Percentiles rank a stretch among this genome's conserved stretches.
Evolutionary conservation across 768 basidiomycete species (phyloP).

Genomic region (Mycena albidolilacea): DNA sequence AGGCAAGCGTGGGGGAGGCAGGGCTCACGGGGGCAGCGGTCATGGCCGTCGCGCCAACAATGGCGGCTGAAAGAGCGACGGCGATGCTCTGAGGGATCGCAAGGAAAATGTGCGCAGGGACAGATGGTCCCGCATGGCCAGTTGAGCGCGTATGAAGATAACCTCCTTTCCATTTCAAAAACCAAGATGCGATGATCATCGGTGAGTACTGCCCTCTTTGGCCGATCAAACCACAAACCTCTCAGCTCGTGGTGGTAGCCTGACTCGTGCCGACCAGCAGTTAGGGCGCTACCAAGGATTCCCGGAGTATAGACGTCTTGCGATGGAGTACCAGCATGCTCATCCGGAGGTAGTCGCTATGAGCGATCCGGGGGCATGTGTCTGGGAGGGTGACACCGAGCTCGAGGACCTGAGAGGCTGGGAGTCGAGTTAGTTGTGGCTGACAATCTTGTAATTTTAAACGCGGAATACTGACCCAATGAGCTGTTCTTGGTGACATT

Average conservation of each 20-base stretch:
- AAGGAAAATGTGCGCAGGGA: neutral
- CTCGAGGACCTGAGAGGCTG: neutral
- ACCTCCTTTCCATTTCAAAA: neutral
- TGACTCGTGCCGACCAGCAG: neutral
- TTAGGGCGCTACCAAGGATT: neutral
- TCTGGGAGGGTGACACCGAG: neutral
- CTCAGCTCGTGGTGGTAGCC: neutral
- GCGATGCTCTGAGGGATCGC: neutral
- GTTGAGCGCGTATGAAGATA: neutral
- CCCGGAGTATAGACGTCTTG: neutral
- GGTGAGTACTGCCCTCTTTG: neutral
- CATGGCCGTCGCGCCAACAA: neutral
- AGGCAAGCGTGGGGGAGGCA: neutral
- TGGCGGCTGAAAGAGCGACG: neutral
- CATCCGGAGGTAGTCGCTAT: constrained; percentile 1
- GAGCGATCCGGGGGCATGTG: neutral
- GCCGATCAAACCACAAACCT: neutral
- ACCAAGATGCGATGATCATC: neutral
- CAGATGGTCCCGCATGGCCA: neutral
- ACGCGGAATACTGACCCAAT: neutral
- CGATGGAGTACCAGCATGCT: neutral
- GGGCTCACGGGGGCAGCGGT: neutral
- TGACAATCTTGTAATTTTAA: neutral
- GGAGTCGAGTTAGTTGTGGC: neutral
- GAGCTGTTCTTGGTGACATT: neutral